These are phyloP conservation scores for Drechslerella coelobrocha DNA, from an alignment of 2,329 filamentous ascomycete species.

Conservation along the genomic window DNA sequence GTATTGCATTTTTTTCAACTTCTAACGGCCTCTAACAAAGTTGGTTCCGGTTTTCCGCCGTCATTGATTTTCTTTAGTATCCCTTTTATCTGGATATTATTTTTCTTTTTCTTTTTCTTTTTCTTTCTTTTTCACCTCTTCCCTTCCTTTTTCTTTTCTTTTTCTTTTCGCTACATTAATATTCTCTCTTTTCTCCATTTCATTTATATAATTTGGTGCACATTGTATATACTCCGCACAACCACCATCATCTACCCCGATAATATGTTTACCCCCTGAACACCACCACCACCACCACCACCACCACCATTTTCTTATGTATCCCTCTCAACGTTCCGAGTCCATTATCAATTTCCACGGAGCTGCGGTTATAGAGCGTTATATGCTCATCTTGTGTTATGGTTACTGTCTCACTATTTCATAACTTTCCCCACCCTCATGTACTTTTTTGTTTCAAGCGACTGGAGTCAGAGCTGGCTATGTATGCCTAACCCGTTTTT, in stretches of 20 bases:
- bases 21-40: background rate
- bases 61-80: background rate
- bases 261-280: no score
- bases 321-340: no score
- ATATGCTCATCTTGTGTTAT: background rate
- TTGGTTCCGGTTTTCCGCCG: background rate
- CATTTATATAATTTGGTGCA: slow-evolving; percentile 19
- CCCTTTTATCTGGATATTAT: slow-evolving; percentile 3
- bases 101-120: slow-evolving; percentile 8
- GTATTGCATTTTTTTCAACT: background rate
- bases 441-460: background rate
- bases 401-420: background rate
- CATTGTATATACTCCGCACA: no score
- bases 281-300: no score
- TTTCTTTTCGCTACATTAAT: no score
- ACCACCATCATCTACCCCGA: no score
- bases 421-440: background rate
- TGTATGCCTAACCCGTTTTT: slow-evolving; percentile 1
- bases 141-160: background rate
- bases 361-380: background rate
- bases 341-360: background rate
- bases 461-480: background rate
- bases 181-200: slow-evolving; percentile 2
- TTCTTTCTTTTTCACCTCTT: background rate
- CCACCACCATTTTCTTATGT: no score